phyloP scores from a whole-genome alignment of 306 rosid species.

The Cucurbita argyrosperma region DNA sequence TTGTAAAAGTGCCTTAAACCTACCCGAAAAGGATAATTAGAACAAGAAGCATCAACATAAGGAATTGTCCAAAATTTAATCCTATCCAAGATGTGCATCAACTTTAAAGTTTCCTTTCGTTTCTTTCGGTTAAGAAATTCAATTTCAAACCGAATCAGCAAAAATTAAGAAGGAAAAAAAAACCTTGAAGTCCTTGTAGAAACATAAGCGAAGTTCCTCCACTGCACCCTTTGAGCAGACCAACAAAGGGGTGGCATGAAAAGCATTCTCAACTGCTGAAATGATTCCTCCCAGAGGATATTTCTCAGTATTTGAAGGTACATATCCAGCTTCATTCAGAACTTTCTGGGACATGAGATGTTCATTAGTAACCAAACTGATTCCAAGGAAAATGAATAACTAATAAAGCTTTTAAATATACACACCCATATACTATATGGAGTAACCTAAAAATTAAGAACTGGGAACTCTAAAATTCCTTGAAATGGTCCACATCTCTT shows the following conservation, averaged over 20 bases:
- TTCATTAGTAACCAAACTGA: neutral
- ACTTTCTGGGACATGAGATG: slow-evolving; percentile 34
- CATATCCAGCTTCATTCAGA: slow-evolving; percentile 66
- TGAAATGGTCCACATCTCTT: neutral
- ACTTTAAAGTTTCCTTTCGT: neutral
- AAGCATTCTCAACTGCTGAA: slow-evolving; percentile 85
- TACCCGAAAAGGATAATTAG: neutral
- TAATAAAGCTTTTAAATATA: neutral
- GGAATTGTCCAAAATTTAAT: neutral
- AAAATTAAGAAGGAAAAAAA: neutral
- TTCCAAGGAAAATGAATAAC: neutral
- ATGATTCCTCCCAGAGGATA: slow-evolving; percentile 89
- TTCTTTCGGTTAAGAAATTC: neutral
- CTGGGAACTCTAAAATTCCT: neutral
- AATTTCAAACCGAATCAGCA: neutral
- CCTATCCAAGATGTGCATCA: neutral
- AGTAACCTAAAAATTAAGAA: neutral
- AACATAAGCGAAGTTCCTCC: slow-evolving; percentile 71
- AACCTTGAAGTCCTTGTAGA: slow-evolving; percentile 83
- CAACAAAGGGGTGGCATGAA: slow-evolving; percentile 53
- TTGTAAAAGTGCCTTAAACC: neutral
- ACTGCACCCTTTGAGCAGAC: slow-evolving; percentile 48
- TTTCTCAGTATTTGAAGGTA: slow-evolving; percentile 73
- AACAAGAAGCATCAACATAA: neutral
- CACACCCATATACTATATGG: neutral